Base-by-base conservation (phyloP, 805 yeast genomes). In the Myxozyma sirexii region DNA sequence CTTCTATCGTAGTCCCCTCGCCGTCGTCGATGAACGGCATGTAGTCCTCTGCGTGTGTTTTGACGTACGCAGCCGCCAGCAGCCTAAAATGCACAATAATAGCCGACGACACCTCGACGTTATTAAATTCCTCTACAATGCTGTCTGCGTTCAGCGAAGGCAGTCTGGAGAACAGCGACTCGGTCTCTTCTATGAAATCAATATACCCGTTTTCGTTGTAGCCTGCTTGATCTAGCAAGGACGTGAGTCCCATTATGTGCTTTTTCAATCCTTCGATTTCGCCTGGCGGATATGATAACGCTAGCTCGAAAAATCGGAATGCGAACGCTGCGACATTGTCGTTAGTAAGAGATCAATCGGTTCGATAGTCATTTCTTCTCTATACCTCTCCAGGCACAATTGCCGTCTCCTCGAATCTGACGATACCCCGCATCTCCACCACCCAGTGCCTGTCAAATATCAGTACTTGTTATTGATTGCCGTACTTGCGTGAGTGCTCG, bases 401-500 rank as follows among this genome's bases (percentile, higher is more conserved):
- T 66, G 23, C 68, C 68, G 43, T 66, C 68, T n/a, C 68, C 68
- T 15, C 67, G 62, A 27, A 66, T 49, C 4, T 61, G 66, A 24
- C 68, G 37, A 37, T 61, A 65, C 7, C 52, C 50, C 13, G 59
- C 59, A 21, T 38, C 45, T 1, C 57, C 56, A 3, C 56, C 57
- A 2, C 60, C 58, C 7, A 65, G 55, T 7, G 60, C 59, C 62
- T 62, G 24, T 12, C 10, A 27, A 6, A 23, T 27, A 27, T n/a
- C n/a, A n/a, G n/a, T n/a, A n/a, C n/a, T n/a, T n/a, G n/a, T n/a
- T n/a, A n/a, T n/a, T n/a, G n/a, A n/a, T n/a, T n/a, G n/a, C n/a
- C n/a, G n/a, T n/a, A n/a, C n/a, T n/a, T n/a, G n/a, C n/a, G n/a
- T n/a, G n/a, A n/a, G n/a, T n/a, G 26, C 10, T 37, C 33, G 8